Evolutionary conservation across 805 yeast species (phyloP), one percentile per base, ranked within the genome.

Genomic region (Candida tammaniensis): DNA sequence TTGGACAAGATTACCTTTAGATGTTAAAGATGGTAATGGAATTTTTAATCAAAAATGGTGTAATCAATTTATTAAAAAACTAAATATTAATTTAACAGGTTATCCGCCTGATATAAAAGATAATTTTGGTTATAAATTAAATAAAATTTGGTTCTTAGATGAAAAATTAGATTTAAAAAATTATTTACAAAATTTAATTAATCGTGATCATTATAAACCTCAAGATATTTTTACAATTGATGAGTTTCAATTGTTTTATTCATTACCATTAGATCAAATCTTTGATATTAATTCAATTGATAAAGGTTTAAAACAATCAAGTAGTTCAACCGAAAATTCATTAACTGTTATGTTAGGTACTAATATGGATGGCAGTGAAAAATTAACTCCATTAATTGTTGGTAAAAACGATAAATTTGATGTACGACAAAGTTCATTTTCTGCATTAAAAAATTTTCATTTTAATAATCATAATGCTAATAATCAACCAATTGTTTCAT

Each of bases 31-130:
- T 40, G 85, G 85, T 0, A 76, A 71, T 42, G 85, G 85, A 4
- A 68, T 77, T n/a, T 80, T 80, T 47, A 70, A 72, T 27, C 76
- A 75, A 40, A 77, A 78, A 43, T 80, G 86, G 86, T 70, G 80
- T 44, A 61, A 58, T 54, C 54, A 71, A 52, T 65, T 74, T 54
- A 48, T 60, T 55, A 49, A 61, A 63, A 38, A 71, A 46, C 66
- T 77, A 49, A 74, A 76, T 42, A 67, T 78, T 19, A 70, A 74
- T 44, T 52, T 76, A n/a, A 54, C 61, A 6, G 75, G 75, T 8
- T 49, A 70, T 15, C 69, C 63, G 20, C 57, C 57, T 12, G 78
- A 74, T 37, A 50, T 69, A 7, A n/a, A 56, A 3, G 21, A 31
- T 2, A 61, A 62, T 36, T 49, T 57, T 13, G 38, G 48, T 3